Conservation (phyloP, 768 basidiomycete genomes). For the Candolleomyces aberdarensis region DNA sequence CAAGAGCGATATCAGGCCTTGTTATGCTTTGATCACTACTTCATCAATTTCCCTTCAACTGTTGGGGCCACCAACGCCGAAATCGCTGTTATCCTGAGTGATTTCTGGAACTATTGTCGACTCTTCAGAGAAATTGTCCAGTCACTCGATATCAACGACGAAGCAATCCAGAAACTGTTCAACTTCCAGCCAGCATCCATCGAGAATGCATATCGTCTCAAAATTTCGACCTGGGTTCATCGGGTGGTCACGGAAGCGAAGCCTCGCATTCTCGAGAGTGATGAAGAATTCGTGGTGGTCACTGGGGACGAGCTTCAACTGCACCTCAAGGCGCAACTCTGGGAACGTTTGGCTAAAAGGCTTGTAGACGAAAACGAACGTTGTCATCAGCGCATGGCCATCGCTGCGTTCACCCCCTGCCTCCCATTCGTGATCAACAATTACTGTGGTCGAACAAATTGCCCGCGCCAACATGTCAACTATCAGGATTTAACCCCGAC, state of each 20-base stretch:
- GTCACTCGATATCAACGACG: constrained; percentile 23
- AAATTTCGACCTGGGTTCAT: constrained; percentile 4
- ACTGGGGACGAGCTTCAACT: background rate
- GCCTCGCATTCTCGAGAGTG: background rate
- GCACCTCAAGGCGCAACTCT: background rate
- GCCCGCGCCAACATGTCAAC: constrained; percentile 15
- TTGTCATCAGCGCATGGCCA: constrained; percentile 6
- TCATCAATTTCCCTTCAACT: constrained; percentile 24
- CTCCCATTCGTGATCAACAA: constrained; percentile 13
- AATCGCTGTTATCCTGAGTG: constrained; percentile 26
- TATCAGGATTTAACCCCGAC: constrained; percentile 8
- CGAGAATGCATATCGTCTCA: constrained; percentile 26
- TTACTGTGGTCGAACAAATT: constrained; percentile 13
- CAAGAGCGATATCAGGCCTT: constrained; percentile 32
- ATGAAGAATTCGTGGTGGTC: constrained; percentile 4
- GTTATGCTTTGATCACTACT: constrained; percentile 43
- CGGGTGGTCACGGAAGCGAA: background rate
- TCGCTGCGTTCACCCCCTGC: constrained; percentile 16
- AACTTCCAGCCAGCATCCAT: constrained; percentile 22
- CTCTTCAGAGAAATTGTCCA: constrained; percentile 26
- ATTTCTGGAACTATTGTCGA: constrained; percentile 33
- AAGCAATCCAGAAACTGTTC: constrained; percentile 30
- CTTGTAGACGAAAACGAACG: constrained; percentile 11
- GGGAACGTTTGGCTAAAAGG: constrained; percentile 7
- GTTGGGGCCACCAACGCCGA: constrained; percentile 18